These are phyloP conservation scores for Ceratocystis alfenasii DNA, from an alignment of 2,329 filamentous ascomycete species.

Conservation along the genomic window DNA sequence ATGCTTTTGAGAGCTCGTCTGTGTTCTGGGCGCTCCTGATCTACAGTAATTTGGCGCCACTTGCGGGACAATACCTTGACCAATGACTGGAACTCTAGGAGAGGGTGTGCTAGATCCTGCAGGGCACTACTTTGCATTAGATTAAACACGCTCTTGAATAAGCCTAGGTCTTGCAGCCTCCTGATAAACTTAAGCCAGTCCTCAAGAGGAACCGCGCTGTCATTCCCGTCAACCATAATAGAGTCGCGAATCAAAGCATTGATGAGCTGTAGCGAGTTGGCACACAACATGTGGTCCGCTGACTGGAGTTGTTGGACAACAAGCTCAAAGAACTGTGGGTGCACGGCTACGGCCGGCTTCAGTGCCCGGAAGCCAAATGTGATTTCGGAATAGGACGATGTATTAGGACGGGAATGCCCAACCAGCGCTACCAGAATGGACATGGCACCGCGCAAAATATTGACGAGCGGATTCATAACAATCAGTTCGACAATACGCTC, in stretches of 20 bases:
- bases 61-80: slow-evolving; percentile 78
- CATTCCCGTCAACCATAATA: slow-evolving; percentile 53
- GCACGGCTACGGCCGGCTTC: slow-evolving; percentile 79
- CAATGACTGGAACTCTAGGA: slow-evolving; percentile 85
- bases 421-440: slow-evolving; percentile 90
- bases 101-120: slow-evolving; percentile 77
- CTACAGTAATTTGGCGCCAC: slow-evolving; percentile 76
- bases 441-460: slow-evolving; percentile 93
- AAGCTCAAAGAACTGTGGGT: slow-evolving; percentile 89
- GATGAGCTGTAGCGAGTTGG: slow-evolving; percentile 87
- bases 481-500: slow-evolving; percentile 79
- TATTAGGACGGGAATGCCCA: slow-evolving; percentile 63
- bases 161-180: slow-evolving; percentile 76
- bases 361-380: slow-evolving; percentile 81
- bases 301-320: slow-evolving; percentile 85
- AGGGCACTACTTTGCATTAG: slow-evolving; percentile 91
- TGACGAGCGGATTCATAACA: slow-evolving; percentile 89
- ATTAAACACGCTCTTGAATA: slow-evolving; percentile 82
- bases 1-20: slow-evolving; percentile 74
- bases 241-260: slow-evolving; percentile 92
- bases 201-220: slow-evolving; percentile 36
- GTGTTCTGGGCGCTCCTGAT: slow-evolving; percentile 79
- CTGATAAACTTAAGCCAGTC: slow-evolving; percentile 97
- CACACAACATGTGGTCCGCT: slow-evolving; percentile 88
- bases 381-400: slow-evolving; percentile 31